phyloP scores from a whole-genome alignment of 2,329 filamentous ascomycete species.

The Sporothrix dimorphospora region DNA sequence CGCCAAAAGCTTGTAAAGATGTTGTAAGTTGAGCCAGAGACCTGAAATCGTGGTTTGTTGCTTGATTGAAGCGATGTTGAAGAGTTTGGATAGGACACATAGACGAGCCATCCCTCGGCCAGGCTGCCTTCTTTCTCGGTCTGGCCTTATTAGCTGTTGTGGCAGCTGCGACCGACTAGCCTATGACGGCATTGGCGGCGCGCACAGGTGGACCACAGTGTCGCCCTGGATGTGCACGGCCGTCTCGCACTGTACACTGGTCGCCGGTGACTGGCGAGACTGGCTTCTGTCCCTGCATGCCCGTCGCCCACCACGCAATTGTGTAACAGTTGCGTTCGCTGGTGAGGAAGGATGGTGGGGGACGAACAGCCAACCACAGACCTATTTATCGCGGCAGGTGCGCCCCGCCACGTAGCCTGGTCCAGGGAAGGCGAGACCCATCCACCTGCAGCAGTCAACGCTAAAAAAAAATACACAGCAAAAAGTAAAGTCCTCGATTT shows the following conservation, averaged over 20 bases:
- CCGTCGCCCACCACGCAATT: conserved; percentile 15
- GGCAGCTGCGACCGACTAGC: conserved; percentile 8
- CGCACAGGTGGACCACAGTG: conserved; percentile 13
- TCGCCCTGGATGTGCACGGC: not conserved
- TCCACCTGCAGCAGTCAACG: conserved; percentile 16
- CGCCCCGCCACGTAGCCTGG: conserved; percentile 16
- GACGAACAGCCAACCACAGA: conserved; percentile 24
- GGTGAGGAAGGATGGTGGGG: conserved; percentile 23
- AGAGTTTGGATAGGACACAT: not conserved
- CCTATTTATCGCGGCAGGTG: conserved; percentile 22
- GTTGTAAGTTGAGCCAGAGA: not conserved
- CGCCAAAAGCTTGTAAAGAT: not conserved
- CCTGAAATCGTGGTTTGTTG: not conserved
- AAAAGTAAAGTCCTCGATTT: conserved; percentile 8
- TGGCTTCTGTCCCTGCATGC: conserved; percentile 9
- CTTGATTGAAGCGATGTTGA: not conserved
- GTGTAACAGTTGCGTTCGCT: not conserved
- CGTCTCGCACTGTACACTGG: not conserved
- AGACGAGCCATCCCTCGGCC: conserved; percentile 1
- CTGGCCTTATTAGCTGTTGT: conserved; percentile 5
- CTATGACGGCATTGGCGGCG: conserved; percentile 28
- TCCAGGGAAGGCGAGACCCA: conserved; percentile 15
- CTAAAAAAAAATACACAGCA: conserved; percentile 26
- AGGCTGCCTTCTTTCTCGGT: conserved; percentile 9
- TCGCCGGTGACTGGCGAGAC: not conserved